phyloP scores from a whole-genome alignment of 805 yeast species.

The Spathaspora boniae region DNA sequence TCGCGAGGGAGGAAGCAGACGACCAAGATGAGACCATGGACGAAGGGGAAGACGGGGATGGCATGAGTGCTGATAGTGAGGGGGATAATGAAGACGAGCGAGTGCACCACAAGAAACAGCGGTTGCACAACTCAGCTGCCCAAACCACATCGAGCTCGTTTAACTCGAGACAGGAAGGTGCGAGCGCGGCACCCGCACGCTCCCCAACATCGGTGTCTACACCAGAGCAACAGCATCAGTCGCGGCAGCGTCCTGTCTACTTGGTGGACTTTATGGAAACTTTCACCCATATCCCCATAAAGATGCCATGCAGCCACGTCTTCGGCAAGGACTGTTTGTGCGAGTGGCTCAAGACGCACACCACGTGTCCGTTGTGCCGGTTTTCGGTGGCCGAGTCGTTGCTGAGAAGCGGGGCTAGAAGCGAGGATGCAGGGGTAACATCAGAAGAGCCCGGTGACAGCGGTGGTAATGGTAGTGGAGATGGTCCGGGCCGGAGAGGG shows the following conservation, averaged over 20 bases:
- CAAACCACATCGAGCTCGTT: constrained; percentile 5
- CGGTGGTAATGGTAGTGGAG: too few species aligned
- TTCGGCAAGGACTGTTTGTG: constrained; percentile 84
- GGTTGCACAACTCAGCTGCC: constrained; percentile 15
- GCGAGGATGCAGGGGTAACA: too few species aligned
- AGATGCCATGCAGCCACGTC: constrained; percentile 80
- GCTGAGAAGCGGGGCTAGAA: too few species aligned
- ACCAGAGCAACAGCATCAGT: background rate
- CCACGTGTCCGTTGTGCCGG: constrained; percentile 87
- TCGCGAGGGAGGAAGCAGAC: too few species aligned
- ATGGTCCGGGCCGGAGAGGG: too few species aligned
- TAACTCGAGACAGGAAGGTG: constrained; percentile 2
- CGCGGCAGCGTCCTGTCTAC: constrained; percentile 8
- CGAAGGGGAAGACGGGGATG: constrained; percentile 30
- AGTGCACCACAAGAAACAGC: constrained; percentile 19
- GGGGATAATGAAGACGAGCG: constrained; percentile 12
- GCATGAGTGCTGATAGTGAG: constrained; percentile 5
- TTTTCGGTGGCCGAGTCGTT: constrained; percentile 41
- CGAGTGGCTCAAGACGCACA: constrained; percentile 75
- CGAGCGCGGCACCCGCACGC: background rate
- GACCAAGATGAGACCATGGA: constrained; percentile 9
- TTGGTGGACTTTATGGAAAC: constrained; percentile 19
- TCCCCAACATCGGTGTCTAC: constrained; percentile 1
- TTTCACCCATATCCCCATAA: constrained; percentile 57
- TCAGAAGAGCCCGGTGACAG: too few species aligned